Evolutionary conservation across 169 alveolate species (phyloP), one percentile per base, ranked within the genome.

Genomic region (Amoebophrya sp.): DNA sequence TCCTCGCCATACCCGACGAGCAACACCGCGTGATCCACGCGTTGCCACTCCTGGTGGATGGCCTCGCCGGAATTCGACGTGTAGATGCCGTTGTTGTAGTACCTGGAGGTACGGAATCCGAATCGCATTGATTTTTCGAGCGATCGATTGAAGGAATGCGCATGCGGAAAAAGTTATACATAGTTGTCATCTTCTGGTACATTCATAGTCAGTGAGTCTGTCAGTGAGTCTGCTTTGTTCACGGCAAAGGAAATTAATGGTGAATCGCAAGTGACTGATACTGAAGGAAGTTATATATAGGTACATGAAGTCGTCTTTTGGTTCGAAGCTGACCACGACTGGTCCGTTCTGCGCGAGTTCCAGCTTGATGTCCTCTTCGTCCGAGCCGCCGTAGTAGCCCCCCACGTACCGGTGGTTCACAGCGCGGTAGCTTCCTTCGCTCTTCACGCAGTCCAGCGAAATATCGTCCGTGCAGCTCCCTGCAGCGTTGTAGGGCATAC

Each of bases 11-110:
- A 92, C 23, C 95, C 93, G 34, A 92, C 92, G 41, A 93, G 89
- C 16, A 94, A 90, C 29, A 94, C 95, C 23, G 95, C 93, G 42
- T 94, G 95, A 91, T 93, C 94, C 10, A 94, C 95, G 42, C 90
- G 50, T 91, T 94, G 93, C 95, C 95, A 94, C 41, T 91, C 93
- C 34, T 39, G 40, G 88, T 34, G 40, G 90, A n/a, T 67, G 78
- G 39, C 34, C 78, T 58, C 78, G 78, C 78, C 23, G 0, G 78
- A 7, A n/a, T n/a, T n/a, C n/a, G 67, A 45, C 67, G 10, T 10
- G 67, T 45, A 45, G 10, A 45, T 18, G 18, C 67, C 67, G 18
- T 18, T 45, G 10, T 45, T 10, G 67, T 45, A 45, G 67, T 45
- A 45, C 67, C 67, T 45, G 67, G 67, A 18, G n/a, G n/a, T n/a